Evolutionary conservation across 768 basidiomycete genomes (phyloP).

Genomic region (Cyclocybe aegerita): DNA sequence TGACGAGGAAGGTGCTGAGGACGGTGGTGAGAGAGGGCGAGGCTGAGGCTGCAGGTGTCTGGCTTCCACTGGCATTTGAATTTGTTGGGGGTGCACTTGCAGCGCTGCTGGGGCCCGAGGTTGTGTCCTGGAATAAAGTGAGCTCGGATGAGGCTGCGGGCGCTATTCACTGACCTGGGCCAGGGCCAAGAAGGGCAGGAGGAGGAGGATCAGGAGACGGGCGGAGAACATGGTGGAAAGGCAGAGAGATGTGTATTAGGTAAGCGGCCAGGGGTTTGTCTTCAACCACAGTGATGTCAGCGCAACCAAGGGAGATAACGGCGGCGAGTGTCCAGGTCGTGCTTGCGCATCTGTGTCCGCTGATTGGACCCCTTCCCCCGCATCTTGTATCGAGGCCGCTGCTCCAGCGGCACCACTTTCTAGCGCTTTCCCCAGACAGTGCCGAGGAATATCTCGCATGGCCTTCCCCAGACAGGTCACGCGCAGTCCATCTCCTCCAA

Average conservation of each 20-base stretch:
- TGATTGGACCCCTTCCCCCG: slow-evolving; percentile 50
- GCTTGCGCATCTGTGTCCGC: slow-evolving; percentile 58
- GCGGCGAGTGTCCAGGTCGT: slow-evolving; percentile 21
- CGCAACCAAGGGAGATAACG: slow-evolving; percentile 5
- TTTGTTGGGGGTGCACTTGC: neutral
- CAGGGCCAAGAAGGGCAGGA: slow-evolving; percentile 37
- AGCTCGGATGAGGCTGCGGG: neutral
- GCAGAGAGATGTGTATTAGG: slow-evolving; percentile 25
- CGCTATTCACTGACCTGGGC: slow-evolving; percentile 37
- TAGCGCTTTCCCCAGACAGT: slow-evolving; percentile 49
- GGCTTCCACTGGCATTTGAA: neutral
- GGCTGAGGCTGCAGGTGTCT: slow-evolving; percentile 3
- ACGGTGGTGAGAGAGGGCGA: slow-evolving; percentile 31
- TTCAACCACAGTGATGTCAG: slow-evolving; percentile 12
- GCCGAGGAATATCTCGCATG: slow-evolving; percentile 63
- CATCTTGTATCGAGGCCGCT: slow-evolving; percentile 62
- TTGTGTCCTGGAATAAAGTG: slow-evolving; percentile 3
- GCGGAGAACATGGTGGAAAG: slow-evolving; percentile 28
- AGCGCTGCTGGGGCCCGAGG: neutral
- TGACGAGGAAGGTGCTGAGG: slow-evolving; percentile 40
- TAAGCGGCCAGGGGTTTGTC: slow-evolving; percentile 20
- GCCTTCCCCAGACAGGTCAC: slow-evolving; percentile 44
- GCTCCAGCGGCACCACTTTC: slow-evolving; percentile 64
- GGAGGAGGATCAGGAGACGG: slow-evolving; percentile 31
- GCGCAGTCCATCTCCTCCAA: slow-evolving; percentile 40